Conservation (phyloP, 2,329 filamentous ascomycete genomes). For the Arthrobotrys sinensis region DNA sequence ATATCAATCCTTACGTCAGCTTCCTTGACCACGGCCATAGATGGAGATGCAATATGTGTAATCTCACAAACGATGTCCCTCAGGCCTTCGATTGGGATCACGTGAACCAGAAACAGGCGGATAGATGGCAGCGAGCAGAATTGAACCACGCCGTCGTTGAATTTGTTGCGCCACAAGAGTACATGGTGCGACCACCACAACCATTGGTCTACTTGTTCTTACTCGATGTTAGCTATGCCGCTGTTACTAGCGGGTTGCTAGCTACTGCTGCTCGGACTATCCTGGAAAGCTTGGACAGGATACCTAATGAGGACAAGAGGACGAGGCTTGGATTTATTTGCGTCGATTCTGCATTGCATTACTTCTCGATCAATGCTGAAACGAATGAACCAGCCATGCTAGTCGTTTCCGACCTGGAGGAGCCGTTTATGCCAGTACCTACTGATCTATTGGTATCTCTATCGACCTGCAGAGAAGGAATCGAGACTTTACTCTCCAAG, state of each 20-base stretch:
- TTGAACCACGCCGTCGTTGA: conserved; percentile 97
- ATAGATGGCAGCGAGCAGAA: conserved; percentile 92
- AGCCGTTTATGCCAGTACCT: conserved; percentile 95
- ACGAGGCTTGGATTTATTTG: conserved; percentile 95
- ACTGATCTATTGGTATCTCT: conserved; percentile 91
- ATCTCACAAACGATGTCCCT: conserved; percentile 97
- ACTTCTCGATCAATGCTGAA: conserved; percentile 94
- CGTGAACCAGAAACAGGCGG: conserved; percentile 88
- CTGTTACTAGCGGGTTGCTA: conserved; percentile 89
- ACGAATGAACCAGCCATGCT: conserved; percentile 90
- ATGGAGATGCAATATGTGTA: conserved; percentile 99
- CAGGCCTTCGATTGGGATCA: conserved; percentile 99
- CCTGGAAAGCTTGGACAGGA: conserved; percentile 92
- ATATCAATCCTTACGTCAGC: conserved; percentile 97
- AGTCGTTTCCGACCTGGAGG: conserved; percentile 93
- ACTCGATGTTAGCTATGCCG: conserved; percentile 92
- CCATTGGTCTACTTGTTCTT: conserved; percentile 96
- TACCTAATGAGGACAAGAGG: conserved; percentile 96
- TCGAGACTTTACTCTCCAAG: conserved; percentile 91
- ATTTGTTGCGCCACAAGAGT: conserved; percentile 97
- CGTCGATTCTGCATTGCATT: conserved; percentile 93
- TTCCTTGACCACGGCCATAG: conserved; percentile 97
- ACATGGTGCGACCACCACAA: conserved; percentile 98
- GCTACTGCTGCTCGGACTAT: conserved; percentile 95
- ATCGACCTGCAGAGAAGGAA: conserved; percentile 88